A percentile compares a stretch with the other conserved stretches of the same genome.
These are phyloP conservation scores for Ricinus communis DNA, from an alignment of 345 rosid species.

Conservation along the genomic window DNA sequence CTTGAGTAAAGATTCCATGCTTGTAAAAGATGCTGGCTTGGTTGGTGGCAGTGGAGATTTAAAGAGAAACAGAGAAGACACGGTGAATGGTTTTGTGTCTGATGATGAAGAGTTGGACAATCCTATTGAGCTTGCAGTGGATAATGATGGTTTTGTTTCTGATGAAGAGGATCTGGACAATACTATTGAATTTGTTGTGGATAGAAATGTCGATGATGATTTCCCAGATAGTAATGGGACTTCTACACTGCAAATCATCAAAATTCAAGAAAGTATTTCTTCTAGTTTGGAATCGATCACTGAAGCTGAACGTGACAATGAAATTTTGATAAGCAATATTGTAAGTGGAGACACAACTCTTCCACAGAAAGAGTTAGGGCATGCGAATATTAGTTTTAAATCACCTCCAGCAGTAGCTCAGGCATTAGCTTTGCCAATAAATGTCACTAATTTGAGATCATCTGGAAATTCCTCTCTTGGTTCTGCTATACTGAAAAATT, in stretches of 20 bases:
- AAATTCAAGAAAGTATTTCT: conserved; percentile 34
- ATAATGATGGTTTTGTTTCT: conserved; percentile 22
- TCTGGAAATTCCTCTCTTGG: conserved; percentile 29
- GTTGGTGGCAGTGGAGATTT: conserved; percentile 16
- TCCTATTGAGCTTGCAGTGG: conserved; percentile 27
- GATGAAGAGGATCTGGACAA: conserved; percentile 18
- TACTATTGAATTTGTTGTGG: conserved; percentile 27
- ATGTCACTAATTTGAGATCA: conserved; percentile 19
- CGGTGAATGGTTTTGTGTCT: conserved; percentile 22
- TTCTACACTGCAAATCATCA: conserved; percentile 5
- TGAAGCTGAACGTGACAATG: conserved; percentile 23
- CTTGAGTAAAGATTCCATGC: conserved; percentile 18
- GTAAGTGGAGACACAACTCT: conserved; percentile 21
- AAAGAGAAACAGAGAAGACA: neutral
- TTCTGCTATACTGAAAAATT: conserved; percentile 20
- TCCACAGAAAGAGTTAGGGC: conserved; percentile 14
- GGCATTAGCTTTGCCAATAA: conserved; percentile 11
- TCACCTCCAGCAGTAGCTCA: conserved; percentile 18
- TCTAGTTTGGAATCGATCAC: conserved; percentile 29
- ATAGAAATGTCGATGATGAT: conserved; percentile 21
- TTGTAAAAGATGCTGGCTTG: conserved; percentile 27
- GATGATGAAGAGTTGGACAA: conserved; percentile 17
- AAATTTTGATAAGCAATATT: conserved; percentile 10
- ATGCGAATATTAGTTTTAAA: conserved; percentile 6
- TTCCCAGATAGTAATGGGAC: conserved; percentile 6